A percentile compares a stretch with the other conserved stretches of the same genome.
Conservation (phyloP, 1,284 basidiomycete species). For the Vanrija humicola region DNA sequence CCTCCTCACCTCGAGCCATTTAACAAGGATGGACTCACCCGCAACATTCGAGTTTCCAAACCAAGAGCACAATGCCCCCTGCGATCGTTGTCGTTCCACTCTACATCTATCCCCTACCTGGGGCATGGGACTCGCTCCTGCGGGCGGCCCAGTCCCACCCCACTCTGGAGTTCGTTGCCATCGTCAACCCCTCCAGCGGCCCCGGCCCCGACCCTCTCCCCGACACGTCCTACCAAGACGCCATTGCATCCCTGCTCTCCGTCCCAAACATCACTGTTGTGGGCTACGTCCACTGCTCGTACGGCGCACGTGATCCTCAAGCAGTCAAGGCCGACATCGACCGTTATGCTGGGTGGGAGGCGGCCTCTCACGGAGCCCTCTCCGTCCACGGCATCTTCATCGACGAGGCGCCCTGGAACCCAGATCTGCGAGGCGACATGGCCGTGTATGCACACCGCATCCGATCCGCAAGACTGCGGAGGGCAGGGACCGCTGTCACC, state of each 20-base stretch:
- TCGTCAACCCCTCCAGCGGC: constrained; percentile 13
- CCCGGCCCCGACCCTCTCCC: constrained; percentile 1
- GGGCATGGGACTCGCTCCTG: constrained; percentile 4
- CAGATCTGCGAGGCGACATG: not conserved
- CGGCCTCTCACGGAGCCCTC: not conserved
- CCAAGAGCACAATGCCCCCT: constrained; percentile 1
- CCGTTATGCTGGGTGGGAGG: constrained; percentile 5
- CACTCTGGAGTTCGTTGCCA: constrained; percentile 1
- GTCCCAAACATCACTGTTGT: constrained; percentile 7
- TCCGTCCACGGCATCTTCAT: constrained; percentile 11
- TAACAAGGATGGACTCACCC: too few species aligned
- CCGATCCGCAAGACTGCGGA: not conserved
- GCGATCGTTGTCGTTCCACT: constrained; percentile 5
- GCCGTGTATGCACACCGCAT: not conserved
- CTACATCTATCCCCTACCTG: constrained; percentile 10
- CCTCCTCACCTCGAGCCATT: too few species aligned
- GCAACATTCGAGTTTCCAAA: too few species aligned
- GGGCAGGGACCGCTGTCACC: too few species aligned
- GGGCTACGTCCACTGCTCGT: constrained; percentile 11
- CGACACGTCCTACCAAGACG: constrained; percentile 2
- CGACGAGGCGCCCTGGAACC: constrained; percentile 12
- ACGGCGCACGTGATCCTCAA: not conserved
- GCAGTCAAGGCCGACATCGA: constrained; percentile 7
- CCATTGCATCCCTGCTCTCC: not conserved
- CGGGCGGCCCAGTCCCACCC: constrained; percentile 4